Evolutionary conservation across 768 basidiomycete genomes (phyloP).

Genomic region (Cubamyces sp.): DNA sequence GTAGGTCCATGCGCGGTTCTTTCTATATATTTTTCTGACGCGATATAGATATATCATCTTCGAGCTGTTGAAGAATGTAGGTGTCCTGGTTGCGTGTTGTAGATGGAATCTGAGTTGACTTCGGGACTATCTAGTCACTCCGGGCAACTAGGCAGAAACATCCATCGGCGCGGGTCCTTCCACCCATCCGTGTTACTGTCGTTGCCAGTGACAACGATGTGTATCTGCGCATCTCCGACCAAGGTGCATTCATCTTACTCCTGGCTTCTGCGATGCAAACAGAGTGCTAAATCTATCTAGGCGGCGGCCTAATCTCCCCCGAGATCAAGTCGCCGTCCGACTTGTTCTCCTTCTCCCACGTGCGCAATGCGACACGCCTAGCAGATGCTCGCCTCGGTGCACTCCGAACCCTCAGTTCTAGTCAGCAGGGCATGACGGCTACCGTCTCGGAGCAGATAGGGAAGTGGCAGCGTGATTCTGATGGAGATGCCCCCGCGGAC

Average conservation of each 20-base stretch:
- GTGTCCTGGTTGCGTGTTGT: conserved; percentile 30
- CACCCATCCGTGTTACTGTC: conserved; percentile 76
- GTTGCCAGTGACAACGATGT: conserved; percentile 75
- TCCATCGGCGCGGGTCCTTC: conserved; percentile 44
- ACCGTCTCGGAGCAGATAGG: conserved; percentile 82
- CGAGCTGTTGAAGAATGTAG: conserved; percentile 87
- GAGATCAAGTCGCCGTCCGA: conserved; percentile 69
- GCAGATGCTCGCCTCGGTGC: conserved; percentile 69
- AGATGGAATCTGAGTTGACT: neutral
- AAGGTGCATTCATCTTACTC: conserved; percentile 52
- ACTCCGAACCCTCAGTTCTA: conserved; percentile 62
- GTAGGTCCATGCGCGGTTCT: conserved; percentile 45
- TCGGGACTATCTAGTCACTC: conserved; percentile 57
- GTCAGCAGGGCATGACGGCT: conserved; percentile 66
- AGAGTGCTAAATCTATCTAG: conserved; percentile 39
- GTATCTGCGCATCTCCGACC: conserved; percentile 86
- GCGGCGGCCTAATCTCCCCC: conserved; percentile 67
- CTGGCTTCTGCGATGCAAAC: too few species aligned
- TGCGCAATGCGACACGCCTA: conserved; percentile 74
- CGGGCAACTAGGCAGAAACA: conserved; percentile 65
- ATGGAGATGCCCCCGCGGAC: conserved; percentile 41
- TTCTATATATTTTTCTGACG: conserved; percentile 1
- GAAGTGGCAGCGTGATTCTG: conserved; percentile 44
- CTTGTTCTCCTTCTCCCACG: conserved; percentile 88
- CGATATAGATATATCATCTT: conserved; percentile 76